Percentiles rank a stretch among this genome's conserved stretches.
Conservation (phyloP, 148 eudicot genomes). For the Arbutus unedo region DNA sequence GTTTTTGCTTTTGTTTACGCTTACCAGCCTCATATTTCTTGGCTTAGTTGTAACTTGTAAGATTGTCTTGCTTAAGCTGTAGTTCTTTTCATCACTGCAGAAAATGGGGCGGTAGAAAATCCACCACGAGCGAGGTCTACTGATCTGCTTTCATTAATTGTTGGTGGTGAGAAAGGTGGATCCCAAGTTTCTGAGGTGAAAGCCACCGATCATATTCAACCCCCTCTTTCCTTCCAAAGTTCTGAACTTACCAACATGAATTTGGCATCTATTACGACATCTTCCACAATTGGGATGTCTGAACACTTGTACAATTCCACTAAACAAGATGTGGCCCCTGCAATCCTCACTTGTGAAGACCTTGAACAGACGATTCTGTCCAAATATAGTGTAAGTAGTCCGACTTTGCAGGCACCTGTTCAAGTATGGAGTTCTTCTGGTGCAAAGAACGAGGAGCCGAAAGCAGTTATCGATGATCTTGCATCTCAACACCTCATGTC, state of each 20-base stretch:
- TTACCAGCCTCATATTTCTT: conserved; percentile 5
- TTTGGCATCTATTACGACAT: conserved; percentile 23
- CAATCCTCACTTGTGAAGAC: conserved; percentile 94
- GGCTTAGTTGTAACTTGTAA: conserved; percentile 3
- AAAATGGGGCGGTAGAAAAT: conserved; percentile 39
- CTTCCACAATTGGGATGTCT: conserved; percentile 35
- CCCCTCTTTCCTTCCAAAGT: conserved; percentile 21
- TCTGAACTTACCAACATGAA: conserved; percentile 24
- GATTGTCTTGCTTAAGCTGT: not conserved
- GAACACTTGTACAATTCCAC: conserved; percentile 28
- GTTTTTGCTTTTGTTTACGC: not conserved
- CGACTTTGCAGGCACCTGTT: conserved; percentile 30
- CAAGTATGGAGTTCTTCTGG: conserved; percentile 25
- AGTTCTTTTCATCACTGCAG: conserved; percentile 32
- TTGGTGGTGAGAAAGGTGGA: conserved; percentile 60
- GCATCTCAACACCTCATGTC: conserved; percentile 89
- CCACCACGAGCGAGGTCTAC: conserved; percentile 38
- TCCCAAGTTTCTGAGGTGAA: conserved; percentile 26
- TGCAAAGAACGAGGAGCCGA: conserved; percentile 29
- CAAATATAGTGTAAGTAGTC: conserved; percentile 43
- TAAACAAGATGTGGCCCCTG: conserved; percentile 43
- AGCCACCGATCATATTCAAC: conserved; percentile 19
- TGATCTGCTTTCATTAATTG: conserved; percentile 74
- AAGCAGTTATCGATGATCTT: conserved; percentile 39
- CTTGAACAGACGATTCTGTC: conserved; percentile 89